Percentiles rank a stretch among this genome's conserved stretches.
Evolutionary conservation across 805 yeast genomes (phyloP).

Genomic region (Nakazawaea pomicola): DNA sequence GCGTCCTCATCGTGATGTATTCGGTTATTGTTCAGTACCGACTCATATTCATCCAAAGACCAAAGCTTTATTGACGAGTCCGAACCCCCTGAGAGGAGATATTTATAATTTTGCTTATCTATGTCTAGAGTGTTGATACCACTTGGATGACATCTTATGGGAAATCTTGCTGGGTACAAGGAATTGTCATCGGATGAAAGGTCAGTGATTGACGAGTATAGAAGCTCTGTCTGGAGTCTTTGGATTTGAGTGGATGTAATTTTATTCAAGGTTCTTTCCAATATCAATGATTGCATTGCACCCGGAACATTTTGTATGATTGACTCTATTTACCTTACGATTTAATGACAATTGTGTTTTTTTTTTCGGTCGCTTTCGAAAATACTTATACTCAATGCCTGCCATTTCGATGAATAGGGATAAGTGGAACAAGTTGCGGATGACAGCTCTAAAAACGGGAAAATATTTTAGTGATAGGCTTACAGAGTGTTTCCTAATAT

Average conservation of each 20-base stretch:
- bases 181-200: constrained; percentile 10
- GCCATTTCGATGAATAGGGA: too few relatives aligned
- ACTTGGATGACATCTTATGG: constrained; percentile 36
- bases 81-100: constrained; percentile 65
- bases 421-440: too few relatives aligned
- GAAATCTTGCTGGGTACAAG: constrained; percentile 26
- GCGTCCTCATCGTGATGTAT: constrained; percentile 14
- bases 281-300: constrained; percentile 35
- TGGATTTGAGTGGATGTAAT: constrained; percentile 30
- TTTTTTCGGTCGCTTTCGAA: too few relatives aligned
- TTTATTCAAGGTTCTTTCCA: constrained; percentile 28
- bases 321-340: not conserved
- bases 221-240: constrained; percentile 31
- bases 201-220: constrained; percentile 26
- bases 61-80: constrained; percentile 66
- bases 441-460: too few relatives aligned
- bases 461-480: too few relatives aligned
- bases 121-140: constrained; percentile 60
- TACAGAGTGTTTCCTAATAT: too few relatives aligned
- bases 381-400: too few relatives aligned
- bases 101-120: constrained; percentile 42
- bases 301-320: not conserved
- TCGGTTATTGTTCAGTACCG: constrained; percentile 14
- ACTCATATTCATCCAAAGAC: constrained; percentile 39
- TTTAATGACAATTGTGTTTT: not conserved